Percentiles rank a stretch among this genome's conserved stretches.
Conservation (phyloP, 495 filamentous ascomycete species). For the Trypethelium eluteriae region DNA sequence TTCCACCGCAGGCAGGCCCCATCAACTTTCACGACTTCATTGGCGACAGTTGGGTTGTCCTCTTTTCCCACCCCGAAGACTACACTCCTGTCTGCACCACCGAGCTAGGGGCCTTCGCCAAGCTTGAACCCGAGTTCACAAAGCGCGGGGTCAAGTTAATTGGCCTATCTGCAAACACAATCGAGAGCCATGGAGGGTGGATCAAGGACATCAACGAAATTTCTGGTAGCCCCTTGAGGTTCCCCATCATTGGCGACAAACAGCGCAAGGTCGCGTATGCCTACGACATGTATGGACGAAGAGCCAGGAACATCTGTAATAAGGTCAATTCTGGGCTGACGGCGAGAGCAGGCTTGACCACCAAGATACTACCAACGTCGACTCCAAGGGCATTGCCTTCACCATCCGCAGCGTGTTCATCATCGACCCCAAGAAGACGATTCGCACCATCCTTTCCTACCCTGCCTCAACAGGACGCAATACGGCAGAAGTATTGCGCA, state of each 20-base stretch:
- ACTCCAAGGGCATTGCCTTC: conserved; percentile 92
- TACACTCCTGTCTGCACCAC: conserved; percentile 90
- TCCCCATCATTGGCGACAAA: conserved; percentile 98
- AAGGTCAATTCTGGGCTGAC: conserved; percentile 10
- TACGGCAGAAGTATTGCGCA: conserved; percentile 88
- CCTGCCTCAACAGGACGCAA: conserved; percentile 96
- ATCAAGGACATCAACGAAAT: conserved; percentile 97
- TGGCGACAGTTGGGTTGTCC: conserved; percentile 85
- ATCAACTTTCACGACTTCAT: conserved; percentile 98
- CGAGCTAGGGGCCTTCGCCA: conserved; percentile 93
- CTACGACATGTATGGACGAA: conserved; percentile 83
- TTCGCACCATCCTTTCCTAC: conserved; percentile 92
- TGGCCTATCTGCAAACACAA: conserved; percentile 79
- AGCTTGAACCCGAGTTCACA: conserved; percentile 93
- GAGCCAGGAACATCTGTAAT: not conserved
- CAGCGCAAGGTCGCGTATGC: conserved; percentile 80
- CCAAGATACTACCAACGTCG: conserved; percentile 78
- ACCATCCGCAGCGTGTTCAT: conserved; percentile 99
- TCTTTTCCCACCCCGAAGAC: conserved; percentile 93
- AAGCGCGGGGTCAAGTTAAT: conserved; percentile 93
- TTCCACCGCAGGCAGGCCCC: conserved; percentile 45
- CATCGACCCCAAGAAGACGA: conserved; percentile 97
- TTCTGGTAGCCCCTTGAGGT: conserved; percentile 66
- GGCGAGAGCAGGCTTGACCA: conserved; percentile 62
- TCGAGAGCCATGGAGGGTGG: conserved; percentile 59